phyloP scores from a whole-genome alignment of 495 filamentous ascomycete genomes.

The Aspergillus avenaceus region DNA sequence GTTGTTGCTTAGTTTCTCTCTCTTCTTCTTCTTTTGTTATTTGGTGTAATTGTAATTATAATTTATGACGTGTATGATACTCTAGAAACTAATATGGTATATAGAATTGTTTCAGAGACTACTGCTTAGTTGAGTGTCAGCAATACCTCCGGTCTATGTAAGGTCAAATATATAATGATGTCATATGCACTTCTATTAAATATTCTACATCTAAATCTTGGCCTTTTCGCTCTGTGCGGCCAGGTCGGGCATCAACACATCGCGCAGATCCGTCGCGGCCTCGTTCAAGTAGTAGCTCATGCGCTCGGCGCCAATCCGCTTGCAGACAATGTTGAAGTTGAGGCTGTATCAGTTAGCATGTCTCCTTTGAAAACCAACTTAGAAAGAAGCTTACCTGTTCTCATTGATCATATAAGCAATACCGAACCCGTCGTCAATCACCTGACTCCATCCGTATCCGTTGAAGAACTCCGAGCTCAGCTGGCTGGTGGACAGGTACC shows the following conservation, averaged over 20 bases:
- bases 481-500: slow-evolving; percentile 87
- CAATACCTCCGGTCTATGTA: too few species aligned
- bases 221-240: slow-evolving; percentile 72
- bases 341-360: slow-evolving; percentile 50
- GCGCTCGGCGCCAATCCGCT: slow-evolving; percentile 82
- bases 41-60: too few species aligned
- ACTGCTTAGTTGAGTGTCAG: too few species aligned
- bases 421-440: slow-evolving; percentile 92
- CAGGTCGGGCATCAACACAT: slow-evolving; percentile 78
- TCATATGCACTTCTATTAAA: slow-evolving; percentile 2
- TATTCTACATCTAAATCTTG: slow-evolving; percentile 61
- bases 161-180: background rate
- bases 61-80: too few species aligned
- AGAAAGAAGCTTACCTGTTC: slow-evolving; percentile 54
- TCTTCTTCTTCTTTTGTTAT: too few species aligned
- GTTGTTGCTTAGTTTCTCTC: background rate
- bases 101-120: too few species aligned
- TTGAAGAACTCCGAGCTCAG: slow-evolving; percentile 97
- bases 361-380: background rate
- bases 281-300: slow-evolving; percentile 96
- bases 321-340: slow-evolving; percentile 98
- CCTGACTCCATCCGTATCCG: slow-evolving; percentile 99
- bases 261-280: slow-evolving; percentile 85
- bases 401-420: slow-evolving; percentile 99
- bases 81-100: too few species aligned